These are phyloP conservation scores for Boletus edulis DNA, from an alignment of 768 basidiomycete species.

Conservation along the genomic window DNA sequence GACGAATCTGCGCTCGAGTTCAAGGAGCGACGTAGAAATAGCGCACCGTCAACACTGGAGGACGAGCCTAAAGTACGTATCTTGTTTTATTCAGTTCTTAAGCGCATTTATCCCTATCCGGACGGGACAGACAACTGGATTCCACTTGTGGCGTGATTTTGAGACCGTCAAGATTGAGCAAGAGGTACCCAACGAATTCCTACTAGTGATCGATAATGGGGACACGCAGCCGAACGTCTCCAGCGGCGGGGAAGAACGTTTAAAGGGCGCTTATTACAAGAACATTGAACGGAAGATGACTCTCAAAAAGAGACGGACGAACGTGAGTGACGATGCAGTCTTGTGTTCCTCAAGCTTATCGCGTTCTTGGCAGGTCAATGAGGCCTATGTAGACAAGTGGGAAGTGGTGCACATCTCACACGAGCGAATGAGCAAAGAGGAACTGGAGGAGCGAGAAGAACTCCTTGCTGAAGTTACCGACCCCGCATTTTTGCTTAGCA, in stretches of 20 bases:
- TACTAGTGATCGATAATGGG: slow-evolving; percentile 71
- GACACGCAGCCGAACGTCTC: slow-evolving; percentile 36
- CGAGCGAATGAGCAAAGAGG: slow-evolving; percentile 66
- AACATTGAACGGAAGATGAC: slow-evolving; percentile 87
- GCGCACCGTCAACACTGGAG: slow-evolving; percentile 44
- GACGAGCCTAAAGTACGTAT: slow-evolving; percentile 54
- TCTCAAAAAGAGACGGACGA: slow-evolving; percentile 79
- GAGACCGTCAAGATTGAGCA: slow-evolving; percentile 86
- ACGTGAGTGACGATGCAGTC: slow-evolving; percentile 47
- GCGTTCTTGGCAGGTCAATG: slow-evolving; percentile 48
- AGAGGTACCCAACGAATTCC: slow-evolving; percentile 81
- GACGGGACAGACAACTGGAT: slow-evolving; percentile 55
- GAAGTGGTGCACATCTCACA: slow-evolving; percentile 74
- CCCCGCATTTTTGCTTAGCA: slow-evolving; percentile 50
- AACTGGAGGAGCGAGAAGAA: slow-evolving; percentile 76
- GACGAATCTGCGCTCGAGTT: slow-evolving; percentile 64
- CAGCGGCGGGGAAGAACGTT: slow-evolving; percentile 38
- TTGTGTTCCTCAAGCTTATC: not conserved
- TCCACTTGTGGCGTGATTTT: slow-evolving; percentile 80
- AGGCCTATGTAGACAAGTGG: slow-evolving; percentile 80
- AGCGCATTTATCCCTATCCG: not conserved
- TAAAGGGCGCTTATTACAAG: slow-evolving; percentile 83
- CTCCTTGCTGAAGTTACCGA: slow-evolving; percentile 75
- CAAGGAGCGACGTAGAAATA: slow-evolving; percentile 51
- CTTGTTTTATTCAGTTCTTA: not conserved